Conservation (phyloP, 2,329 filamentous ascomycete species). For the Neonectria hederae region DNA sequence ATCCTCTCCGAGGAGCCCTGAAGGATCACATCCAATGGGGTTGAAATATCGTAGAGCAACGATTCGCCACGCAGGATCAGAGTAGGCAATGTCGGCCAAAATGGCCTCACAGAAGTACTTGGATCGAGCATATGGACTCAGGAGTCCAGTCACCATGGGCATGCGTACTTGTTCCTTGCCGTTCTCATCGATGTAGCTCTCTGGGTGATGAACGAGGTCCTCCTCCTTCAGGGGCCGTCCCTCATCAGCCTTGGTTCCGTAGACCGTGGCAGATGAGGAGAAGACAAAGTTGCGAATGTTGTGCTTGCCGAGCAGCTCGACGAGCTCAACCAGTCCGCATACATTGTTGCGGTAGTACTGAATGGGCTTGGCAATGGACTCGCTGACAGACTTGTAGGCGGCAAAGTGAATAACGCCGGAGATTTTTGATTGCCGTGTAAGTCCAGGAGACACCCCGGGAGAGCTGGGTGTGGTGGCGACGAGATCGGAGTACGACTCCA, state of each 20-base stretch:
- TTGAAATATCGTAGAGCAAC: slow-evolving; percentile 74
- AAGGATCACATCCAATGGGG: slow-evolving; percentile 72
- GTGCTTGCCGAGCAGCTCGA: slow-evolving; percentile 64
- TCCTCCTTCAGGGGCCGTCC: slow-evolving; percentile 63
- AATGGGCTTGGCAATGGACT: slow-evolving; percentile 68
- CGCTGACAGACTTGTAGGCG: slow-evolving; percentile 72
- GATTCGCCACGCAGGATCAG: slow-evolving; percentile 70
- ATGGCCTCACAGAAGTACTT: slow-evolving; percentile 77
- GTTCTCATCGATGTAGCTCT: slow-evolving; percentile 61
- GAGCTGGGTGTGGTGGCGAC: slow-evolving; percentile 11
- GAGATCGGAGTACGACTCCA: slow-evolving; percentile 47
- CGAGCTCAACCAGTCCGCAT: slow-evolving; percentile 68
- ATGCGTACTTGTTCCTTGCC: slow-evolving; percentile 41
- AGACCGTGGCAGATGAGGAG: slow-evolving; percentile 74
- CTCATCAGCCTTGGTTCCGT: slow-evolving; percentile 63
- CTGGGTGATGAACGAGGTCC: slow-evolving; percentile 32
- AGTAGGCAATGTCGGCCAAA: slow-evolving; percentile 66
- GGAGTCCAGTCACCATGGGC: slow-evolving; percentile 57
- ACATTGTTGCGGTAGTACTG: slow-evolving; percentile 76
- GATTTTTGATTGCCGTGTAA: slow-evolving; percentile 27
- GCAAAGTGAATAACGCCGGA: slow-evolving; percentile 74
- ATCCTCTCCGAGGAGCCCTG: slow-evolving; percentile 71
- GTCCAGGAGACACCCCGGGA: slow-evolving; percentile 18
- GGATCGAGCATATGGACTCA: slow-evolving; percentile 72
- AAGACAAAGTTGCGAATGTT: slow-evolving; percentile 74